Percentiles rank a stretch among this genome's conserved stretches.
These are phyloP conservation scores for Populus alba DNA, from an alignment of 345 rosid genomes.

Conservation along the genomic window DNA sequence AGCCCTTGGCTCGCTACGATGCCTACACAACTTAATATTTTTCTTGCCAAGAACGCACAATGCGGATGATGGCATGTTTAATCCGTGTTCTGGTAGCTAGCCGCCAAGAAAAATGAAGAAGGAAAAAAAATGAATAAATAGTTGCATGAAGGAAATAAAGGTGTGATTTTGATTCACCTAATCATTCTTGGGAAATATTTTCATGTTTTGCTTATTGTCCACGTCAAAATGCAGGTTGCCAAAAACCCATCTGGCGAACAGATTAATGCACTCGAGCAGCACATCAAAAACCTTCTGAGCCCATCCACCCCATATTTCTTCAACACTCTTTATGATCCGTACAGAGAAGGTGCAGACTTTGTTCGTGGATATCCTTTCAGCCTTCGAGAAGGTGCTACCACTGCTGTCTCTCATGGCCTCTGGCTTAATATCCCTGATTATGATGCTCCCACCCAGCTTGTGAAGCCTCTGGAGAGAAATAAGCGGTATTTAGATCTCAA, in stretches of 20 bases:
- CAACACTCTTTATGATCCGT: slow-evolving; percentile 61
- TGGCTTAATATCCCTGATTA: slow-evolving; percentile 57
- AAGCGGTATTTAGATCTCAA: slow-evolving; percentile 28
- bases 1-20: slow-evolving; percentile 19
- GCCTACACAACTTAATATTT: slow-evolving; percentile 2
- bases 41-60: background rate
- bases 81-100: background rate
- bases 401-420: slow-evolving; percentile 53
- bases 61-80: background rate
- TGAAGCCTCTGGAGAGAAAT: slow-evolving; percentile 50
- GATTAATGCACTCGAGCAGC: slow-evolving; percentile 52
- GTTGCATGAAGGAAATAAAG: background rate
- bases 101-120: background rate
- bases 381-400: slow-evolving; percentile 38
- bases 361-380: slow-evolving; percentile 51
- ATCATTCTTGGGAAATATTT: background rate
- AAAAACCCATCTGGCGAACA: slow-evolving; percentile 49
- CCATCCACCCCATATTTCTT: slow-evolving; percentile 52
- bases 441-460: slow-evolving; percentile 55
- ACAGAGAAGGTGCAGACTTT: slow-evolving; percentile 47
- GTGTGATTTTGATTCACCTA: background rate
- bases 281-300: slow-evolving; percentile 43
- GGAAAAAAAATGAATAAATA: no score
- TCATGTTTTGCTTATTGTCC: background rate
- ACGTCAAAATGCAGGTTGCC: slow-evolving; percentile 36